Evolutionary conservation across 768 basidiomycete genomes (phyloP), one percentile per base, ranked within the genome.

Genomic region (Boletus rex-veris): DNA sequence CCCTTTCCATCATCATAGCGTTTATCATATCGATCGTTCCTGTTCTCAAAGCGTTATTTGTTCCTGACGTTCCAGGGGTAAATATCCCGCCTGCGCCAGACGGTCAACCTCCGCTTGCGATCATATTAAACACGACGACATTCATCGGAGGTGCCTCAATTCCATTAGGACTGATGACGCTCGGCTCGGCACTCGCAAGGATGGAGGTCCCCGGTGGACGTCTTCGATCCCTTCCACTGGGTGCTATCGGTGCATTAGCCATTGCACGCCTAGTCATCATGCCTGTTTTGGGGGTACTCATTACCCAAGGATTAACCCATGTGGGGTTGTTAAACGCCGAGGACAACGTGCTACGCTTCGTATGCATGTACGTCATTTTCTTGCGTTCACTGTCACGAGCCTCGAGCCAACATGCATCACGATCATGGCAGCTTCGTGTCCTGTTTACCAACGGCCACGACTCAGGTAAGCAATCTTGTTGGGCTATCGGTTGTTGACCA

Each of bases 71-170:
- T 4, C 69, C 75, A 2, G 74, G 75, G 1, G 69, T 73, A 1
- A 57, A 69, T 35, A 82, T 79, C 50, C 75, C 77, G 4, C 42
- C 71, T 21, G 82, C 83, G 0, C 86, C 86, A 0, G 86, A 88
- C 58, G 85, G 85, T 0, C 74, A 80, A 54, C 85, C 87, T 1
- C 86, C 86, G 0, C 79, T 88, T 16, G 77, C 81, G 0, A 78
- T 88, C 56, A 41, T 88, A 36, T 60, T 84, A 51, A 81, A 85
- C 51, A 78, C 81, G 0, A 69, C 80, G 0, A 66, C 71, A 1
- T 88, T 88, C 59, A 74, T 86, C 36, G 85, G 87, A 1, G 77
- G 67, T 2, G 85, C 84, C 1, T 79, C 81, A 4, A 80, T 89
- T 0, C 86, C 86, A 0, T 59, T 87, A 2, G 84, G 84, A 2